Percentiles rank a stretch among this genome's conserved stretches.
Evolutionary conservation across 1,284 basidiomycete species (phyloP).

Genomic region (Ceratobasidium sp.): DNA sequence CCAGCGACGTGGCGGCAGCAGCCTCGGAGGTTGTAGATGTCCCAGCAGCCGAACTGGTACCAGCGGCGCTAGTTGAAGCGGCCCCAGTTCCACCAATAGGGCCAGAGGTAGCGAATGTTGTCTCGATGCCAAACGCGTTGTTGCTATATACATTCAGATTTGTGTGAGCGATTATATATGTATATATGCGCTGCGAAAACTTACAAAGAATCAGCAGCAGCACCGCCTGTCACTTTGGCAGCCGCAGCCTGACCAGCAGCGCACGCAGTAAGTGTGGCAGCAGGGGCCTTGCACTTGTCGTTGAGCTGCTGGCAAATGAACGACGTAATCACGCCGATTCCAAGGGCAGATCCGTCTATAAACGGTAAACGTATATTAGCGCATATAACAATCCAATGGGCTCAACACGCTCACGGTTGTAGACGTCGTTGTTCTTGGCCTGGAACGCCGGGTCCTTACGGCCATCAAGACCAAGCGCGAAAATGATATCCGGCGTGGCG

Average conservation of each 20-base stretch:
- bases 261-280: conserved; percentile 44
- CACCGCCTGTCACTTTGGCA: conserved; percentile 47
- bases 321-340: conserved; percentile 48
- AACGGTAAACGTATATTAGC: conserved; percentile 15
- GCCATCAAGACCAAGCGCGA: conserved; percentile 50
- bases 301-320: conserved; percentile 50
- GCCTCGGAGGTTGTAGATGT: not conserved
- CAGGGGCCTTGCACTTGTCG: conserved; percentile 47
- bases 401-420: conserved; percentile 38
- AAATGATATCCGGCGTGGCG: conserved; percentile 48
- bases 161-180: not conserved
- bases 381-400: not conserved
- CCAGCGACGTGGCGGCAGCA: not conserved
- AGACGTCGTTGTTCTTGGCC: conserved; percentile 48
- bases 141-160: not conserved
- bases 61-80: not conserved
- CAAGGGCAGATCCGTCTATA: conserved; percentile 48
- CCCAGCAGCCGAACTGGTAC: not conserved
- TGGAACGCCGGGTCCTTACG: conserved; percentile 49
- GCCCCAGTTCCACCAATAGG: not conserved
- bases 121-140: conserved; percentile 10
- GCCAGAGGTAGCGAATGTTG: conserved; percentile 11
- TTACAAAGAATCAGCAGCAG: conserved; percentile 37
- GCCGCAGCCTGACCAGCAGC: conserved; percentile 46
- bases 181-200: not conserved